Evolutionary conservation across 208 protist genomes (phyloP).

Genomic region (Polymyxa betae): DNA sequence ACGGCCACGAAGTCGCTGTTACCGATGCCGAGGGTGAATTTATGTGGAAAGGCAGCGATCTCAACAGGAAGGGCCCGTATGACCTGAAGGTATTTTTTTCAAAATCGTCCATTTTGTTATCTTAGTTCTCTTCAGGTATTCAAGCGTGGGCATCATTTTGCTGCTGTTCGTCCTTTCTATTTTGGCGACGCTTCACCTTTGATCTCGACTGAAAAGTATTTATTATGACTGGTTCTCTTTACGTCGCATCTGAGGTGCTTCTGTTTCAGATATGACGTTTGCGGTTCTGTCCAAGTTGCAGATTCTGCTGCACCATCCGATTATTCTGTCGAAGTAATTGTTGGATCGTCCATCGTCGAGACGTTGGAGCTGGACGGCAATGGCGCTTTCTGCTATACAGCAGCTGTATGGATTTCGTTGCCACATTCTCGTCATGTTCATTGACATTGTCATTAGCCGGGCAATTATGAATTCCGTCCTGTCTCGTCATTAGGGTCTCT

Average conservation of each 20-base stretch:
- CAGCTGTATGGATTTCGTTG: background rate
- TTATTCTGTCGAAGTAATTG: background rate
- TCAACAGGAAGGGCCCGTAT: background rate
- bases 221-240: background rate
- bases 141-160: background rate
- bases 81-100: background rate
- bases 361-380: background rate
- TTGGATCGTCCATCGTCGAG: background rate
- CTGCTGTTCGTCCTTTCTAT: background rate
- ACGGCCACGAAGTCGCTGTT: background rate
- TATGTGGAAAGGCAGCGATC: background rate
- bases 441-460: background rate
- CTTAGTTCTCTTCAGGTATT: background rate
- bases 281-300: background rate
- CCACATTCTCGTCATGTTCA: background rate
- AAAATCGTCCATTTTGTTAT: background rate
- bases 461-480: background rate
- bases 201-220: background rate
- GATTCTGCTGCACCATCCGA: background rate
- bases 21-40: background rate
- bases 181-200: background rate
- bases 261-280: background rate
- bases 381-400: background rate
- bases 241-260: background rate
- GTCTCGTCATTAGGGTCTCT: background rate